Conservation (phyloP, 176 grass and related monocot species). For the Musa troglodytarum region DNA sequence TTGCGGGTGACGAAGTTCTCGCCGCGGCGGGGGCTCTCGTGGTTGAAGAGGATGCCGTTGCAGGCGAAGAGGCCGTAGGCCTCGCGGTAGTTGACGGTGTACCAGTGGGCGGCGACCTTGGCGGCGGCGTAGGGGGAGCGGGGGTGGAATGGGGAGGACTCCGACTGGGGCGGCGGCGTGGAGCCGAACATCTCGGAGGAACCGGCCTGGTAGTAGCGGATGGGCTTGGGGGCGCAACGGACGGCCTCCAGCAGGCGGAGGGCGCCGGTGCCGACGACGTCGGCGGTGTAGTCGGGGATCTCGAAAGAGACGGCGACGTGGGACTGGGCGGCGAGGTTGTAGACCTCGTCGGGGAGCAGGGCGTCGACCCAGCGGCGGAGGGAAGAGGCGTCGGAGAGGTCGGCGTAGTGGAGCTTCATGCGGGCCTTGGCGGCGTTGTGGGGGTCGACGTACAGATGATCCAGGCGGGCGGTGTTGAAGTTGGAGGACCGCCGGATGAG, state of each 20-base stretch:
- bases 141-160: slow-evolving; percentile 71
- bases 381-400: slow-evolving; percentile 88
- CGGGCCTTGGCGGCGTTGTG: slow-evolving; percentile 56
- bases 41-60: slow-evolving; percentile 99
- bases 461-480: slow-evolving; percentile 84
- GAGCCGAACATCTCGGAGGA: slow-evolving; percentile 99
- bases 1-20: slow-evolving; percentile 99
- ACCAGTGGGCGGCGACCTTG: slow-evolving; percentile 99
- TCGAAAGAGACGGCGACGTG: slow-evolving; percentile 95
- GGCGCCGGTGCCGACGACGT: slow-evolving; percentile 78
- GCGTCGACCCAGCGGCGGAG: slow-evolving; percentile 80
- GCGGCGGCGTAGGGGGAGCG: slow-evolving; percentile 79
- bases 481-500: slow-evolving; percentile 96
- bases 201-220: slow-evolving; percentile 89
- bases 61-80: slow-evolving; percentile 85
- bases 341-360: slow-evolving; percentile 91
- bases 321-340: slow-evolving; percentile 94
- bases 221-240: slow-evolving; percentile 38
- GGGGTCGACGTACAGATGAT: slow-evolving; percentile 94
- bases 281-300: slow-evolving; percentile 90
- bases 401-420: slow-evolving; percentile 93
- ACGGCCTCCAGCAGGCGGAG: slow-evolving; percentile 96
- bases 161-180: slow-evolving; percentile 84
- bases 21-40: slow-evolving; percentile 86
- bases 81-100: slow-evolving; percentile 99